Percentiles rank a stretch among this genome's conserved stretches.
These are phyloP conservation scores for Rhinocladiella mackenziei DNA, from an alignment of 2,329 filamentous ascomycete genomes.

Conservation along the genomic window DNA sequence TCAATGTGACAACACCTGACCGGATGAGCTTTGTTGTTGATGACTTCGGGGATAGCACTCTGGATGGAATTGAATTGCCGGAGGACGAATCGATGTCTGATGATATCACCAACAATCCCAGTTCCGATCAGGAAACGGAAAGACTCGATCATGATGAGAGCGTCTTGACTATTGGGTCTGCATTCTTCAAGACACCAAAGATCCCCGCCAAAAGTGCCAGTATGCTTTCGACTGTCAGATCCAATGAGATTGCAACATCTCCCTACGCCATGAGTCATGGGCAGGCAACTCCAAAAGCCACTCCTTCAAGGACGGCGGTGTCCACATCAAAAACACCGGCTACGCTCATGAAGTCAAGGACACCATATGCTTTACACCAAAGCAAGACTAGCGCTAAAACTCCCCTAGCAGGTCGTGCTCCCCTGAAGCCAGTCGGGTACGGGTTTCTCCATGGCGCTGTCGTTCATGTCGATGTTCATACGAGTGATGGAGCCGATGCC, in stretches of 20 bases:
- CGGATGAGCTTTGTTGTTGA: constrained; percentile 26
- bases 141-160: constrained; percentile 12
- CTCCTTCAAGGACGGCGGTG: constrained; percentile 7
- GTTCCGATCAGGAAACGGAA: constrained; percentile 6
- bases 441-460: constrained; percentile 64
- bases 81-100: constrained; percentile 23
- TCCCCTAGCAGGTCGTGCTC: constrained; percentile 17
- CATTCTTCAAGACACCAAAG: constrained; percentile 21
- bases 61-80: constrained; percentile 26
- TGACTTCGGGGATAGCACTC: constrained; percentile 27
- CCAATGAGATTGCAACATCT: constrained; percentile 9
- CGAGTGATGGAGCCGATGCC: constrained; percentile 74
- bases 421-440: constrained; percentile 25
- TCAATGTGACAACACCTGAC: constrained; percentile 21
- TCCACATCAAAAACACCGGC: constrained; percentile 13
- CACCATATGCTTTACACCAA: constrained; percentile 8
- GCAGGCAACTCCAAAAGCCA: constrained; percentile 2
- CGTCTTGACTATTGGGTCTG: constrained; percentile 20
- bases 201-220: constrained; percentile 11
- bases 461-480: constrained; percentile 80
- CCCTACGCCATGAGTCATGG: constrained; percentile 18
- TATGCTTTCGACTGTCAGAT: constrained; percentile 6
- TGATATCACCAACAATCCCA: constrained; percentile 2
- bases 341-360: constrained; percentile 6
- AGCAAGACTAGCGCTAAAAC: constrained; percentile 17